Conservation (phyloP, 257 asterid genomes). For the Fraxinus anomala region DNA sequence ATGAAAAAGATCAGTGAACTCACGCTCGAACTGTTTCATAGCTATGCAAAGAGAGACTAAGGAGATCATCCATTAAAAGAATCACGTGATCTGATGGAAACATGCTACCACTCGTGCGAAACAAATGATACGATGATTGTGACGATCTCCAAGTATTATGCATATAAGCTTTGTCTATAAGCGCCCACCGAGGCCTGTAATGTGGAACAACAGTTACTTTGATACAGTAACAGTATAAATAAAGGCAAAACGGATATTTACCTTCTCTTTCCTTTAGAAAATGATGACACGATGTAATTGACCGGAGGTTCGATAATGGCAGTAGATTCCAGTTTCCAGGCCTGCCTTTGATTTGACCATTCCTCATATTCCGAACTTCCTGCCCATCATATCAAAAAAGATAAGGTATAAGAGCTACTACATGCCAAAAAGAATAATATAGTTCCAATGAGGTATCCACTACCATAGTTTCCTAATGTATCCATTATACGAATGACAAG, state of each 20-base stretch:
- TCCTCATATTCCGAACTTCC: conserved; percentile 98
- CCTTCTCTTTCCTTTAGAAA: conserved; percentile 95
- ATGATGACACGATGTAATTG: conserved; percentile 80
- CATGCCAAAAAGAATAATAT: conserved; percentile 23
- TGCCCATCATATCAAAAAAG: conserved; percentile 39
- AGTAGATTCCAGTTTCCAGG: conserved; percentile 93
- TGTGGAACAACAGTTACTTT: conserved; percentile 20
- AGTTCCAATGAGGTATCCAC: conserved; percentile 24
- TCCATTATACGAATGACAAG: conserved; percentile 93
- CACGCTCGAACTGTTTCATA: conserved; percentile 95
- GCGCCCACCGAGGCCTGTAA: conserved; percentile 95
- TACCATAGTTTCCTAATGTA: conserved; percentile 90
- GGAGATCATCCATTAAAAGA: conserved; percentile 80
- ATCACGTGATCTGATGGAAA: conserved; percentile 68
- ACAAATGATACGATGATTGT: conserved; percentile 84
- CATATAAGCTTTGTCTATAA: conserved; percentile 87
- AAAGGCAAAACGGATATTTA: conserved; percentile 31
- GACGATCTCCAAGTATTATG: conserved; percentile 98
- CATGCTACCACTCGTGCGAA: conserved; percentile 53
- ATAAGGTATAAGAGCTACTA: conserved; percentile 11
- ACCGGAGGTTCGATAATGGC: conserved; percentile 90
- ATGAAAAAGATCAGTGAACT: conserved; percentile 35
- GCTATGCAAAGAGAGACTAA: conserved; percentile 78
- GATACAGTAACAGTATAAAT: conserved; percentile 19
- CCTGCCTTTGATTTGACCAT: conserved; percentile 93